Base-by-base conservation (phyloP, 2,329 filamentous ascomycete genomes). In the Tolypocladium endophyticum region DNA sequence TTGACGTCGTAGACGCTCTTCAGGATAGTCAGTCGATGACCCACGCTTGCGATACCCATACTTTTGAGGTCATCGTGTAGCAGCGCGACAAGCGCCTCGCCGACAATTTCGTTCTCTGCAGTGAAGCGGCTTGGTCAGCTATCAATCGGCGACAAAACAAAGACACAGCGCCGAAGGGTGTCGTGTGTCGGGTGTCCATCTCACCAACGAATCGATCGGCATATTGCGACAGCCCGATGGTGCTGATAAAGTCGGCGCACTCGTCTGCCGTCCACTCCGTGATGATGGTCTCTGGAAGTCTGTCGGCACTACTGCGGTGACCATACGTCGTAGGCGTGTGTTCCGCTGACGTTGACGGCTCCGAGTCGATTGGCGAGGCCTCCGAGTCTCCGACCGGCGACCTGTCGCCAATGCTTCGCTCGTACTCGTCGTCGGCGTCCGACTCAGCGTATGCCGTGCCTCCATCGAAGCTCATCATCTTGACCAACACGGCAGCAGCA, bases 1-100 rank as follows among this genome's bases (percentile, higher is more conserved):
- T 99, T 99, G 70, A 94, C 87, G 70, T 97, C 92, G 76, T 97
- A 97, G 59, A 97, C 92, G 68, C 87, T 92, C 77, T 97, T 97
- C 61, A 99, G 81, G 60, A 99, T 95, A 28, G 92, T 96, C 68
- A 99, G 80, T 61, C 94, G 87, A 76, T 99, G 94, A 47, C 94
- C 94, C 55, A 97, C 91, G 75, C 93, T 97, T 63, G 81, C 80
- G 64, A 99, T 89, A 55, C 92, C 92, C 87, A 97, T 93, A 71
- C 95, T 91, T 75, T 95, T 96, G 67, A 99, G 79, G 71, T 97
- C 93, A 60, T 96, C 90, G 71, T 97, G 94, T 64, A 89, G 88
- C 64, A 99, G 78, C 47, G 90, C 90, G 60, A 96, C 85, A 63
- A 99, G 79, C 58, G 90, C 93, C 72, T 97, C 92, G 64, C 94